Evolutionary conservation across 2,329 filamentous ascomycete species (phyloP).

Genomic region (Pseudogymnoascus sp.): DNA sequence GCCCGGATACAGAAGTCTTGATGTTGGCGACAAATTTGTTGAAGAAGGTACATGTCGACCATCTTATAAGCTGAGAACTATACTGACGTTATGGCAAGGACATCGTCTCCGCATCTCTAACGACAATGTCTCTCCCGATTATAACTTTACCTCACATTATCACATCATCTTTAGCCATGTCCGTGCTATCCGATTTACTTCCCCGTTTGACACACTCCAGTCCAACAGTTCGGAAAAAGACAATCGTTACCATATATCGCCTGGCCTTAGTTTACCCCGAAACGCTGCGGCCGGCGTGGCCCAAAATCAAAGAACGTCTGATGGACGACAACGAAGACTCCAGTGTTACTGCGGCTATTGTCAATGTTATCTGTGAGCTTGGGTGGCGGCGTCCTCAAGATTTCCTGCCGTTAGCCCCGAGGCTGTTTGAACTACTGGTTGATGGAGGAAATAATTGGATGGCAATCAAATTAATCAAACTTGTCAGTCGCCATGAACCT

Average conservation of each 20-base stretch:
- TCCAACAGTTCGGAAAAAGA: conserved; percentile 85
- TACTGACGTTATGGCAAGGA: conserved; percentile 43
- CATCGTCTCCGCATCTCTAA: conserved; percentile 62
- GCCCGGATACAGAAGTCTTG: conserved; percentile 89
- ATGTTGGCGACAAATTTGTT: conserved; percentile 96
- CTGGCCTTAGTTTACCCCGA: conserved; percentile 95
- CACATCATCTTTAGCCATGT: conserved; percentile 84
- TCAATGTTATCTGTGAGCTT: conserved; percentile 94
- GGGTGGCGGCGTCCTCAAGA: conserved; percentile 91
- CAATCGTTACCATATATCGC: conserved; percentile 87
- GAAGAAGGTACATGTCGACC: conserved; percentile 62
- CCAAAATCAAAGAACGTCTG: conserved; percentile 90
- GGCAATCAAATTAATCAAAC: conserved; percentile 98
- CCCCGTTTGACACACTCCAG: conserved; percentile 82
- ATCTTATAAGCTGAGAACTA: neutral
- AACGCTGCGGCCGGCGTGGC: conserved; percentile 86
- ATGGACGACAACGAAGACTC: conserved; percentile 86
- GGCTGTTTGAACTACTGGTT: conserved; percentile 86
- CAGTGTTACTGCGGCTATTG: conserved; percentile 89
- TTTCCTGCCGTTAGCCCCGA: conserved; percentile 83
- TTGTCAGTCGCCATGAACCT: conserved; percentile 47
- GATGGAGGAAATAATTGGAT: conserved; percentile 98
- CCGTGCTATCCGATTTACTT: conserved; percentile 76
- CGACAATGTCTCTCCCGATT: conserved; percentile 78
- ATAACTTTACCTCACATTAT: conserved; percentile 90